Evolutionary conservation across 164 flowering plant species (phyloP), one percentile per base, ranked within the genome.

Genomic region (Malania oleifera): DNA sequence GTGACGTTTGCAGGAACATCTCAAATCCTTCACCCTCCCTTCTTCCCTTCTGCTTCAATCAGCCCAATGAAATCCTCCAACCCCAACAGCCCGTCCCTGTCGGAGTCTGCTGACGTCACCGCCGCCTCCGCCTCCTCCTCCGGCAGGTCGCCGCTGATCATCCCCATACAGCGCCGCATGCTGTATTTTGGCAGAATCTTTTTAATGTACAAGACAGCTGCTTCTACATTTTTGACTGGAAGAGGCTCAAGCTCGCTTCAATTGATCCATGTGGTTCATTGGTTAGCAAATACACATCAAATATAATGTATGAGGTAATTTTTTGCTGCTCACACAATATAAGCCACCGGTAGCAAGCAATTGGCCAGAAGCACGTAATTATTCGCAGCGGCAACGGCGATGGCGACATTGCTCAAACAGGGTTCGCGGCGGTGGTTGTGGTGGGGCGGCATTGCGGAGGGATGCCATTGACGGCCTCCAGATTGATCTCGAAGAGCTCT

Each of bases 251-350:
- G 65, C 73, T 82, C 19, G 99, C 99, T 77, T 91, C 81, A 52
- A 91, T 95, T 15, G 99, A 68, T 74, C 99, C 97, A 67, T 95
- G 99, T 38, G 99, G 99, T 68, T 95, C 99, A 44, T 84, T 93
- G 3, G 96, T 95, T 29, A 97, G 99, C 43, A 77, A 47, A 61
- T 73, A 95, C 1, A 95, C 99, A 75, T 15, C 18, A n/a, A 23
- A 49, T 38, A 47, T 17, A 14, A 51, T 50, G 26, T 38, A 61
- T 40, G 19, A 40, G 2, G 38, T n/a, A n/a, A n/a, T n/a, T n/a
- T n/a, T n/a, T n/a, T n/a, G n/a, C n/a, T n/a, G n/a, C n/a, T n/a
- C n/a, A n/a, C n/a, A n/a, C n/a, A n/a, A n/a, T n/a, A n/a, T n/a
- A n/a, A n/a, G n/a, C n/a, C n/a, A n/a, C n/a, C n/a, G n/a, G n/a